Evolutionary conservation across 768 basidiomycete species (phyloP).

Genomic region (Collybiopsis confluens): DNA sequence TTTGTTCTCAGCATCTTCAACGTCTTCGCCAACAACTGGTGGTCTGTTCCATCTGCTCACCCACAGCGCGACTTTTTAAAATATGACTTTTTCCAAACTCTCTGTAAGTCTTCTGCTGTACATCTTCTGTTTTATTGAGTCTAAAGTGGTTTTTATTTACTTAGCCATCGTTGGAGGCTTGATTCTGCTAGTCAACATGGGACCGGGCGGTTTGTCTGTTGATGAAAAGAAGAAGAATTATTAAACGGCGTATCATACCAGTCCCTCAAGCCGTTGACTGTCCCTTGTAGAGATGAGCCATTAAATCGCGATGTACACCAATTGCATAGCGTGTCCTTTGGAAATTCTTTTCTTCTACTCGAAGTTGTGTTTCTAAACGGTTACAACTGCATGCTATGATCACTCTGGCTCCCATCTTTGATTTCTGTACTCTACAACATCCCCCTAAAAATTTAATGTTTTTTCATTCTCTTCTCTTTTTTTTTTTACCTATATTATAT

Average conservation of each 20-base stretch:
- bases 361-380: too few relatives aligned
- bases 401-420: too few relatives aligned
- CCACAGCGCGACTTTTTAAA: slow-evolving; percentile 98
- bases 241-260: too few relatives aligned
- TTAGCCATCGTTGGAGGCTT: slow-evolving; percentile 92
- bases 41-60: slow-evolving; percentile 87
- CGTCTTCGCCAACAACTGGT: slow-evolving; percentile 98
- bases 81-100: slow-evolving; percentile 99
- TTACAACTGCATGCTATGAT: too few relatives aligned
- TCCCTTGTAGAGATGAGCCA: neutral
- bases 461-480: too few relatives aligned
- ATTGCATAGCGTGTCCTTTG: too few relatives aligned
- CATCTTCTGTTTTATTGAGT: neutral
- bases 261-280: neutral
- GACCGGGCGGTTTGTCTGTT: slow-evolving; percentile 94
- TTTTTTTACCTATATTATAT: too few relatives aligned
- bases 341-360: too few relatives aligned
- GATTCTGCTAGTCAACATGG: slow-evolving; percentile 96
- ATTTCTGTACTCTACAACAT: too few relatives aligned
- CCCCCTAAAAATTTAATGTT: too few relatives aligned
- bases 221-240: slow-evolving; percentile 99
- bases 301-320: too few relatives aligned
- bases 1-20: slow-evolving; percentile 91
- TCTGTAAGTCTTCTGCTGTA: slow-evolving; percentile 43
- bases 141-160: slow-evolving; percentile 1